Evolutionary conservation across 352 stramenopile species (phyloP), one percentile per base, ranked within the genome.

Genomic region (Pythium insidiosum): DNA sequence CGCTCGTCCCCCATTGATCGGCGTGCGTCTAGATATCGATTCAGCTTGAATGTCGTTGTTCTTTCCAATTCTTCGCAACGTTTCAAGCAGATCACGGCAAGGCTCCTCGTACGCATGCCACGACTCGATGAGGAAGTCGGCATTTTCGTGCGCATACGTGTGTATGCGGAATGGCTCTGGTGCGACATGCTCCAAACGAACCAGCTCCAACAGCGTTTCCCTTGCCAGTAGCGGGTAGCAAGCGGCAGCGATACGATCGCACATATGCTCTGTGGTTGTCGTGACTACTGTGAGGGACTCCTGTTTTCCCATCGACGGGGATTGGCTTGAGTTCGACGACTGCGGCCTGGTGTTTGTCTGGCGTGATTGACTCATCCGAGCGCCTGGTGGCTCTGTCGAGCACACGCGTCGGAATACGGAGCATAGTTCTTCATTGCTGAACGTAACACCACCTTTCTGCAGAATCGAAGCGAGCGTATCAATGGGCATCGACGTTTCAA

Each of bases 31-130:
- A 12, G 56, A 55, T 11, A 67, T 31, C 5, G 73, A 53, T 18
- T 83, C 77, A 0, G 67, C 53, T 26, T 83, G 74, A 26, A 84
- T 64, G 43, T 84, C 71, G 24, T 86, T 84, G 36, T 60, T 79
- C 47, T 76, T 82, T 1, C 71, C 68, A 5, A 87, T 33, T 13
- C 68, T 68, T 1, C 60, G 58, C 21, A 90, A 46, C 12, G 87
- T 57, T 0, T 85, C 64, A n/a, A 90, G 45, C n/a, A 88, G 41
- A 1, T 46, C 18, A 4, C 47, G 50, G 18, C 60, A 82, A 0
- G 63, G 48, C 28, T 68, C 59, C 12, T 81, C 46, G 41, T 90
- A 90, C 11, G 57, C 71, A 11, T 58, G 54, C 72, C 73, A 88
- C 0, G 64, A 69, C 25, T 64, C 66, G 10, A 77, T 40, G 6